These are phyloP conservation scores for Tubosaeta sp. DNA, from an alignment of 768 basidiomycete species.

Conservation along the genomic window DNA sequence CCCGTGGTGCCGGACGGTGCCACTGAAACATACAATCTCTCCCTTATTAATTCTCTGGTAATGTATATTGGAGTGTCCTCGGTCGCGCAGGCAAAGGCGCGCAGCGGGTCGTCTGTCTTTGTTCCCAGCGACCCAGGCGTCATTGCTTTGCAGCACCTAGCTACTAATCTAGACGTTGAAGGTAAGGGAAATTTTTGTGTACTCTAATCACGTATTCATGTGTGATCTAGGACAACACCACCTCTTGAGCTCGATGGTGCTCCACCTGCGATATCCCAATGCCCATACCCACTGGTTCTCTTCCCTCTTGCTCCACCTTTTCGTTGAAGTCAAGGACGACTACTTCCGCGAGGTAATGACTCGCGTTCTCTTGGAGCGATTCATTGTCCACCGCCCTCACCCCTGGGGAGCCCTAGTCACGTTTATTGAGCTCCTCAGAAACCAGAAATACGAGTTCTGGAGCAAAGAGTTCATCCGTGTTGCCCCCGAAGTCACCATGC, in stretches of 20 bases:
- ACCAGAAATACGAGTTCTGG: slow-evolving; percentile 89
- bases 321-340: slow-evolving; percentile 73
- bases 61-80: slow-evolving; percentile 96
- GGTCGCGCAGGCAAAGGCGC: slow-evolving; percentile 82
- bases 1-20: slow-evolving; percentile 42
- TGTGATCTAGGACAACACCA: slow-evolving; percentile 82
- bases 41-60: slow-evolving; percentile 89
- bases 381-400: slow-evolving; percentile 92
- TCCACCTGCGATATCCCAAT: slow-evolving; percentile 96
- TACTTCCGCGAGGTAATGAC: slow-evolving; percentile 80
- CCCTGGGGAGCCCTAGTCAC: slow-evolving; percentile 95
- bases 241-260: slow-evolving; percentile 85
- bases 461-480: slow-evolving; percentile 81
- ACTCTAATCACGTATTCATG: background rate
- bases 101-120: slow-evolving; percentile 79
- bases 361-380: slow-evolving; percentile 87
- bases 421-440: slow-evolving; percentile 90
- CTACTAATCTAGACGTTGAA: slow-evolving; percentile 83
- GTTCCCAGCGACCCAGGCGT: slow-evolving; percentile 81
- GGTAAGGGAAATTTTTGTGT: slow-evolving; percentile 48
- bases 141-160: slow-evolving; percentile 76
- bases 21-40: slow-evolving; percentile 73
- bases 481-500: slow-evolving; percentile 80
- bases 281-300: slow-evolving; percentile 99
- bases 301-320: slow-evolving; percentile 83